A percentile compares a stretch with the other conserved stretches of the same genome.
These are phyloP conservation scores for Neonectria ditissima DNA, from an alignment of 2,329 filamentous ascomycete species.

Conservation along the genomic window DNA sequence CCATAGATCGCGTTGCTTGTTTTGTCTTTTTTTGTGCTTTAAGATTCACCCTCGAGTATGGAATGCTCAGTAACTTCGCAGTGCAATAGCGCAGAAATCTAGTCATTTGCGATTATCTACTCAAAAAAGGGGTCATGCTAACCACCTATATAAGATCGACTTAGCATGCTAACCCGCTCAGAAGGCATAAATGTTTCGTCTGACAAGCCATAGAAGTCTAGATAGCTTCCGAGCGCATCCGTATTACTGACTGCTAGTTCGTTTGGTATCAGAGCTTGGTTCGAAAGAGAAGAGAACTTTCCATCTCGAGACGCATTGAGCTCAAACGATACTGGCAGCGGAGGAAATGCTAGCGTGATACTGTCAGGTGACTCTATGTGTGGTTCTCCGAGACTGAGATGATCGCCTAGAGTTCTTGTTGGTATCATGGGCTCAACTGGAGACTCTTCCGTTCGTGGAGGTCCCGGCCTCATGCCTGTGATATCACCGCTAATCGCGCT, in stretches of 20 bases:
- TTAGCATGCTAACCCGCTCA: constrained; percentile 17
- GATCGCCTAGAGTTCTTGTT: not conserved
- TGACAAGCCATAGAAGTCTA: constrained; percentile 15
- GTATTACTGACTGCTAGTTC: not conserved
- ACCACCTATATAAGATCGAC: not conserved
- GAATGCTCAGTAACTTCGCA: no score
- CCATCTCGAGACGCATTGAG: constrained; percentile 1
- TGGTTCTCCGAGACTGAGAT: not conserved
- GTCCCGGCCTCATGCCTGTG: not conserved
- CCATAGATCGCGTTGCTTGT: no score
- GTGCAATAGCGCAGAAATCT: no score
- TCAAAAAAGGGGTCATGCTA: not conserved
- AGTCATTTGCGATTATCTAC: no score
- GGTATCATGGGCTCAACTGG: not conserved
- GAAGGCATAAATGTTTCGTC: constrained; percentile 13
- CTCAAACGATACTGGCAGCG: constrained; percentile 17
- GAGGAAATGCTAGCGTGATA: constrained; percentile 21
- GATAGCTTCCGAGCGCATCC: not conserved
- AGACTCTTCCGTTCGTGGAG: not conserved
- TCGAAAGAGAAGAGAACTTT: not conserved
- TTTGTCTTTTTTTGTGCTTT: no score
- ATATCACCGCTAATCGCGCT: not conserved
- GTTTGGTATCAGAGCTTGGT: not conserved
- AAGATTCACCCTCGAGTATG: no score
- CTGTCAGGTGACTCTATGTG: constrained; percentile 21